A percentile compares a stretch with the other conserved stretches of the same genome.
These are phyloP conservation scores for Petunia secreta DNA, from an alignment of 257 asterid genomes.

Conservation along the genomic window DNA sequence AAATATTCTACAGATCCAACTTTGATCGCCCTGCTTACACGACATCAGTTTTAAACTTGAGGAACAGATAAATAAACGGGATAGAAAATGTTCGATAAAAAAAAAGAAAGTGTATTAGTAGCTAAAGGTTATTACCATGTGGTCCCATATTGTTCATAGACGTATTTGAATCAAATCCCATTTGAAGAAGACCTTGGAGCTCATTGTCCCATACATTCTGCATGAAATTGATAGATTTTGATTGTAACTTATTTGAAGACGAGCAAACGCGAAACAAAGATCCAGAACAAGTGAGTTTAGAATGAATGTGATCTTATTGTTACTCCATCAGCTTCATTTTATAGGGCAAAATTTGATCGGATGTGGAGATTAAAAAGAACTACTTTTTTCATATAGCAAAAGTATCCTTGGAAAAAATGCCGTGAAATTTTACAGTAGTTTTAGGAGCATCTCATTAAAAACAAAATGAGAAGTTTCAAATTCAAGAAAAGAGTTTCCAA, in stretches of 20 bases:
- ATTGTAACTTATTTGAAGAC: neutral
- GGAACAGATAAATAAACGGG: neutral
- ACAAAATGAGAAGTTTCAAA: too few relatives aligned
- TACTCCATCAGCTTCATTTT: too few relatives aligned
- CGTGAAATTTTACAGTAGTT: too few relatives aligned
- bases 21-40: constrained; percentile 51
- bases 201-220: constrained; percentile 73
- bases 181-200: constrained; percentile 65
- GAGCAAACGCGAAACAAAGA: neutral
- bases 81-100: neutral
- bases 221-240: constrained; percentile 11
- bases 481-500: too few relatives aligned
- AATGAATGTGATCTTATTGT: too few relatives aligned
- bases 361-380: too few relatives aligned
- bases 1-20: constrained; percentile 50
- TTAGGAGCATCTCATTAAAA: too few relatives aligned
- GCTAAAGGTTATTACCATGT: constrained; percentile 50
- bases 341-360: too few relatives aligned
- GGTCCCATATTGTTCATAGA: constrained; percentile 55
- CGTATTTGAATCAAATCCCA: constrained; percentile 68
- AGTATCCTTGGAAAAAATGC: too few relatives aligned
- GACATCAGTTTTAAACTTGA: neutral
- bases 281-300: too few relatives aligned
- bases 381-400: too few relatives aligned
- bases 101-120: neutral